A percentile compares a stretch with the other conserved stretches of the same genome.
Conservation (phyloP, 1,284 basidiomycete genomes). For the Tranzscheliella williamsii region DNA sequence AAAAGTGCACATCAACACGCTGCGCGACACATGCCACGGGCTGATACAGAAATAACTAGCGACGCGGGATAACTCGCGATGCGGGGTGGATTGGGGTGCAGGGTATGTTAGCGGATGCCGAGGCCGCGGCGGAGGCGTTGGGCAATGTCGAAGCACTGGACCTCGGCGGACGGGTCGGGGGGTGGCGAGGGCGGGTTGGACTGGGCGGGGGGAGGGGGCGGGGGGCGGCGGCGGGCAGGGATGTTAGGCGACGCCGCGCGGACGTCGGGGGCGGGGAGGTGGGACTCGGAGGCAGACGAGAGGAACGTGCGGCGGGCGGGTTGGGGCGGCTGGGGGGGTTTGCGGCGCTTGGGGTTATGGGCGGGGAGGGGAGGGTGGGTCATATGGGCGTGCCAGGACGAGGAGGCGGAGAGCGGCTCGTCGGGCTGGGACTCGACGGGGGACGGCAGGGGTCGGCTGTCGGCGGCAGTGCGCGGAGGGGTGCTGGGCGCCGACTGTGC, state of each 20-base stretch:
- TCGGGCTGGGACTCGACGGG: background rate
- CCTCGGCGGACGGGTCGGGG: slow-evolving; percentile 4
- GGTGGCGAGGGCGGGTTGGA: slow-evolving; percentile 1
- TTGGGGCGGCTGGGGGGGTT: background rate
- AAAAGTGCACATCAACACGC: too few species aligned
- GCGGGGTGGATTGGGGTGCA: too few species aligned
- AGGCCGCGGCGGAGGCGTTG: slow-evolving; percentile 22
- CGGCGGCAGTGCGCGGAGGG: slow-evolving; percentile 13
- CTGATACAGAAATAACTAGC: too few species aligned
- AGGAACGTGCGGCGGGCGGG: background rate
- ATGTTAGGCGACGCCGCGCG: background rate
- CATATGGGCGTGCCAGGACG: slow-evolving; percentile 45
- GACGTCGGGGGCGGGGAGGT: background rate
- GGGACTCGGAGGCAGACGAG: background rate
- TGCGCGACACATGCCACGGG: too few species aligned
- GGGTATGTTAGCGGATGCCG: slow-evolving; percentile 9
- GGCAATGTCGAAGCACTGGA: slow-evolving; percentile 24
- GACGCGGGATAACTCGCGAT: too few species aligned
- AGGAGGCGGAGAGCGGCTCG: slow-evolving; percentile 14
- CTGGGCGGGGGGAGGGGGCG: background rate
- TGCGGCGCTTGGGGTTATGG: background rate
- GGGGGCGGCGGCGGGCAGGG: background rate
- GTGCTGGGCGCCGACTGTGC: slow-evolving; percentile 34
- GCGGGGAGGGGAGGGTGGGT: background rate
- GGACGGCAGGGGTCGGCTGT: background rate